Evolutionary conservation across 495 filamentous ascomycete genomes (phyloP).

Genomic region (Annulohypoxylon moriforme): DNA sequence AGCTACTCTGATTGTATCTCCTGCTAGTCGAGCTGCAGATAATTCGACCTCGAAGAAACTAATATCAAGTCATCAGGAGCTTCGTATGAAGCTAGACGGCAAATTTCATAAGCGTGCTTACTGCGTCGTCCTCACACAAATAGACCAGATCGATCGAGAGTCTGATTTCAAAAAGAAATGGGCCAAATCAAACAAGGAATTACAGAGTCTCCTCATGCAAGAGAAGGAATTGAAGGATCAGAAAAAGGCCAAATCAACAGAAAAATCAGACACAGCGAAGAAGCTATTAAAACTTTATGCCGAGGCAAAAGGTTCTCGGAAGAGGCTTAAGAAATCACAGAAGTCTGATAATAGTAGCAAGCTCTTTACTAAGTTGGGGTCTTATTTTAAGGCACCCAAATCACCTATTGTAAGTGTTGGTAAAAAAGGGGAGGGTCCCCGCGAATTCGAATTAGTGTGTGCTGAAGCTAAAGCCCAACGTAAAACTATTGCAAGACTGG

Average conservation of each 20-base stretch:
- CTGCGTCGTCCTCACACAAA: conserved; percentile 1
- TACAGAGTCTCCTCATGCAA: not conserved
- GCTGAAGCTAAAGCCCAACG: not conserved
- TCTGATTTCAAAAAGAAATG: not conserved
- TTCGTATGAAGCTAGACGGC: not conserved
- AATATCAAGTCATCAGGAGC: not conserved
- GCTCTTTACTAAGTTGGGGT: too few species aligned
- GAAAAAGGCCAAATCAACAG: not conserved
- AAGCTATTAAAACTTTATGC: not conserved
- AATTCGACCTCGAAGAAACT: not conserved
- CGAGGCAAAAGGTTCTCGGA: too few species aligned
- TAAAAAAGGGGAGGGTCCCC: not conserved
- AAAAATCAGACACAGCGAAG: not conserved
- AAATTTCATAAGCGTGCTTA: not conserved
- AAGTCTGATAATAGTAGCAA: too few species aligned
- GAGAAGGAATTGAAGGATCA: not conserved
- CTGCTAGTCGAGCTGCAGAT: conserved; percentile 5
- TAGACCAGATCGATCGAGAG: not conserved
- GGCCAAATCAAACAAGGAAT: not conserved
- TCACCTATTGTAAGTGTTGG: too few species aligned
- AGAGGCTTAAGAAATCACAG: too few species aligned
- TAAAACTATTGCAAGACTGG: not conserved
- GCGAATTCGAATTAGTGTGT: too few species aligned
- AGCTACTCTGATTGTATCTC: conserved; percentile 4
- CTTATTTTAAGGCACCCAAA: too few species aligned